Base-by-base conservation (phyloP, 2,329 filamentous ascomycete genomes). In the Xylaria sp. region DNA sequence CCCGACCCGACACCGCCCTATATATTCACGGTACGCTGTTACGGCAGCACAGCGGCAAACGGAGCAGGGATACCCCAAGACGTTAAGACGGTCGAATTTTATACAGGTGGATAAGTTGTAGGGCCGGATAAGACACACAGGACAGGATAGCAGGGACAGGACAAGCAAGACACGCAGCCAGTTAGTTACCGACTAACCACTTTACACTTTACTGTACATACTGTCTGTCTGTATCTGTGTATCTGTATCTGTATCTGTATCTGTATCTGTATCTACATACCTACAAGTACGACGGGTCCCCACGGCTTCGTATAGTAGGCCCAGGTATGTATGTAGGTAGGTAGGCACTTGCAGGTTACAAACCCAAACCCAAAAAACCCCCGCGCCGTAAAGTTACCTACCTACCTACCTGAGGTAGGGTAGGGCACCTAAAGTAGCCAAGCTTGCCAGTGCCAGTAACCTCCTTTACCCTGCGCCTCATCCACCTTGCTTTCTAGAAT, bases 381-480 rank as follows among this genome's bases (percentile, higher is more conserved):
- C 36, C 36, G 13, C 34, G 34, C 34, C 12, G 34, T 36, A 36
- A 13, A 36, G 34, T 39, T 39, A 39, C 36, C 10, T 55, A 36
- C 50, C 50, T 30, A 50, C 25, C 57, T 55, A 36, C n/a, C 41
- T 39, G 34, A 23, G 28, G 46, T 36, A 55, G 50, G 50, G 46
- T 57, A 60, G 56, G 64, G 66, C 63, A 62, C 63, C 60, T 60
- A 67, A 46, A 55, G 66, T 39, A 56, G 45, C 34, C 48, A 63
- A 56, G 48, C 46, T 58, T 32, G 39, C 46, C 41, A 34, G 45
- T 68, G 25, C 61, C 50, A 43, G 66, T 58, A 68, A 69, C 64
- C 69, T 70, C 68, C 68, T 60, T 71, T 69, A 68, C 72, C 71
- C 72, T 72, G 70, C 71, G 68, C 71, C 70, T 73, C 69, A 67